Percentiles rank a stretch among this genome's conserved stretches.
phyloP scores from a whole-genome alignment of 2,329 filamentous ascomycete genomes.

The Tolypocladium pustulatum region DNA sequence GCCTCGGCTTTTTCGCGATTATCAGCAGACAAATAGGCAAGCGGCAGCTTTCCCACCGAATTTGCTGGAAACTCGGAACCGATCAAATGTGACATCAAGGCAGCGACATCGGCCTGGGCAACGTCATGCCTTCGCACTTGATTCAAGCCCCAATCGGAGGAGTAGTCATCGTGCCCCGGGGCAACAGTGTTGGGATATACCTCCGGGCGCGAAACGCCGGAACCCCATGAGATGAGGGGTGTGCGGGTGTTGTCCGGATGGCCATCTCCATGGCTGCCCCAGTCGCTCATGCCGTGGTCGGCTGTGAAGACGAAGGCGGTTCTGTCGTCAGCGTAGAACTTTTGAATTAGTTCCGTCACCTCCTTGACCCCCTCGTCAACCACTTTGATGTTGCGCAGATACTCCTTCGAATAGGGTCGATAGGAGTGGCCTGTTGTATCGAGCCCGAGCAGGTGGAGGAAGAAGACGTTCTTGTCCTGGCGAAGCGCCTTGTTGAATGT shows the following conservation, averaged over 20 bases:
- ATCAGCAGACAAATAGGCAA: constrained; percentile 67
- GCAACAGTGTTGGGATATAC: constrained; percentile 44
- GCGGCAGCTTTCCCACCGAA: constrained; percentile 84
- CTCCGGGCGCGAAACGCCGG: constrained; percentile 71
- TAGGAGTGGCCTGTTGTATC: constrained; percentile 83
- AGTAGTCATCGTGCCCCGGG: constrained; percentile 84
- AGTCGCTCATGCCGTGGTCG: constrained; percentile 98
- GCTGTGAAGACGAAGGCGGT: constrained; percentile 96
- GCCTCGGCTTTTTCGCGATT: constrained; percentile 73
- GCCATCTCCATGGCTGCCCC: constrained; percentile 96
- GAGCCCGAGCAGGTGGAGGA: constrained; percentile 82
- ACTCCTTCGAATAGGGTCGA: constrained; percentile 90
- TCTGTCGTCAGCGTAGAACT: constrained; percentile 75
- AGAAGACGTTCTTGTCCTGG: constrained; percentile 86
- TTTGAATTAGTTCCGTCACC: constrained; percentile 68
- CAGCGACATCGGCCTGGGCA: constrained; percentile 84
- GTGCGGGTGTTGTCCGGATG: constrained; percentile 96
- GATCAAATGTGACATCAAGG: constrained; percentile 86
- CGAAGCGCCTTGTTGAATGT: constrained; percentile 63
- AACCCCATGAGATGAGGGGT: constrained; percentile 86
- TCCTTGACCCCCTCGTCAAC: constrained; percentile 86
- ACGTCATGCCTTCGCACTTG: constrained; percentile 82
- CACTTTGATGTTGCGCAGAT: constrained; percentile 86
- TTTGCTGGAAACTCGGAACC: constrained; percentile 90
- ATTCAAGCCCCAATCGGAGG: constrained; percentile 77